Base-by-base conservation (phyloP, 345 rosid species). In the Salix dunnii region DNA sequence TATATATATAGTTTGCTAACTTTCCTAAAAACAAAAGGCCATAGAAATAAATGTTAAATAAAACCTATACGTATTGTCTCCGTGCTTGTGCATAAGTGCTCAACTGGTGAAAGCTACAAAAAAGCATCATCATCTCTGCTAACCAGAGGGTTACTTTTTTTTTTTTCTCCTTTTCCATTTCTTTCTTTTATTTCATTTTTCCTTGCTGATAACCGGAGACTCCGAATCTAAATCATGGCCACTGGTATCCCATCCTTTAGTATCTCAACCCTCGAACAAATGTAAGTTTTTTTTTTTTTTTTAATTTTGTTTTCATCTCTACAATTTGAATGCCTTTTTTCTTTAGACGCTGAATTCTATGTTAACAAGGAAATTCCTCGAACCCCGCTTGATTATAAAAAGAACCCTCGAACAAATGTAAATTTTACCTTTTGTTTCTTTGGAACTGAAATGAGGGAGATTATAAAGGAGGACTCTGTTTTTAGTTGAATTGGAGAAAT, bases 201-300 rank as follows among this genome's bases (percentile, higher is more conserved):
- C 30, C 5, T 28, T 16, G 68, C 38, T 64, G 68, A 64, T 31
- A 64, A 13, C 31, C 68, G 33, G 36, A 64, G 36, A 30, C 36
- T 64, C 68, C 36, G 23, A 14, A 8, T 33, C 30, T 43, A 68
- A 68, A 38, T 11, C 72, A 79, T 73, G 81, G 74, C 65, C 51
- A 25, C 30, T 28, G 69, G 25, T 74, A 60, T 78, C 61, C 62
- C 58, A 7, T 55, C 74, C 51, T 18, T 20, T n/a, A 46, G 33
- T 73, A 60, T 79, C 62, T 58, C 67, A 7, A 60, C 74, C 31
- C 62, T 74, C 63, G 70, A 73, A 68, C 69, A 74, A 33, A 79
- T 68, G 71, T 68, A 68, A 68, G 71, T 23, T 21, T 14, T 49
- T 38, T 20, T 10, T 21, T n/a, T n/a, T 20, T 13, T 49, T n/a